Conservation (phyloP, 208 protist genomes). For the Phytomonas sp. region DNA sequence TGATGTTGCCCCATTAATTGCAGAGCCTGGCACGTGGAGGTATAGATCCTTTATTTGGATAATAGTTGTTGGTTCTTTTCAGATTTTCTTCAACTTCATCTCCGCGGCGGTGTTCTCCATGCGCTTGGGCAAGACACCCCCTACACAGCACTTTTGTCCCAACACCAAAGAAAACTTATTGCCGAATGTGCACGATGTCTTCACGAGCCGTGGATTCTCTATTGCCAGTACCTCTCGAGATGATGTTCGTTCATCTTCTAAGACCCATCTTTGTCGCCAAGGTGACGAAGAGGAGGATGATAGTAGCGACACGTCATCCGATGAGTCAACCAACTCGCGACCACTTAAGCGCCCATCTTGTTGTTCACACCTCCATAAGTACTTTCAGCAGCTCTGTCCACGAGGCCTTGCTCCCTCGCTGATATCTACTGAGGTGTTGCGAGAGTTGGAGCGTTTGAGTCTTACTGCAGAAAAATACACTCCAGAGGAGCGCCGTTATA, state of each 20-base stretch:
- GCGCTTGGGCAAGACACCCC: slow-evolving; percentile 19
- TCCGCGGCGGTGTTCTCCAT: slow-evolving; percentile 36
- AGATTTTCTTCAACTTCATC: slow-evolving; percentile 63
- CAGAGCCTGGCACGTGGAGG: slow-evolving; percentile 13
- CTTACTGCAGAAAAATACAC: slow-evolving; percentile 20
- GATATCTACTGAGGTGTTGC: slow-evolving; percentile 9
- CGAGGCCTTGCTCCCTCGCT: neutral
- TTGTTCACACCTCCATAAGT: neutral
- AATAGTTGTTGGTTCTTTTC: slow-evolving; percentile 38
- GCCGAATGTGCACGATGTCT: neutral
- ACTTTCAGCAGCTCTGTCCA: neutral
- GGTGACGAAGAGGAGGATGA: neutral
- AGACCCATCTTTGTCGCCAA: neutral
- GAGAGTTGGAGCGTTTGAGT: slow-evolving; percentile 34
- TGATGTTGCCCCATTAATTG: slow-evolving; percentile 41
- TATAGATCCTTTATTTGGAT: slow-evolving; percentile 28
- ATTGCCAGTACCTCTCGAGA: neutral
- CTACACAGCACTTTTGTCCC: neutral
- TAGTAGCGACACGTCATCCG: neutral
- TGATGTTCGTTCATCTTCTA: neutral
- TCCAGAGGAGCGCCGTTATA: slow-evolving; percentile 18
- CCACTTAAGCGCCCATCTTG: neutral
- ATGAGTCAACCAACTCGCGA: neutral
- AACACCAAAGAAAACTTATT: neutral
- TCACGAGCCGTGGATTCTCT: neutral